phyloP scores from a whole-genome alignment of 1,139 yeast species.

The Taphrina communis region DNA sequence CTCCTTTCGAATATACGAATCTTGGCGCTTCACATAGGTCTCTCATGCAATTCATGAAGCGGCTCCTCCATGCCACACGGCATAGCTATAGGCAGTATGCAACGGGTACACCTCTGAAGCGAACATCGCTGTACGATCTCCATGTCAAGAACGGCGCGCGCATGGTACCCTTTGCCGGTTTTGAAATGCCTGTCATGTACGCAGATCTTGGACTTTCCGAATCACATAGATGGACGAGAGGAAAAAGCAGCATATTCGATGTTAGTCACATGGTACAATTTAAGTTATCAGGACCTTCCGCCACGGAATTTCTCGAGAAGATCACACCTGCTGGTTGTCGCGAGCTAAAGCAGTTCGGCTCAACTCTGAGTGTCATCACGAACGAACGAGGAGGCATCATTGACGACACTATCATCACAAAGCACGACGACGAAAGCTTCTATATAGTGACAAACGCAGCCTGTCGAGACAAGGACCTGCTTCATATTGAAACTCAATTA shows the following conservation, averaged over 20 bases:
- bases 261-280: constrained; percentile 81
- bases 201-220: constrained; percentile 79
- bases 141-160: constrained; percentile 82
- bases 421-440: constrained; percentile 74
- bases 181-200: constrained; percentile 90
- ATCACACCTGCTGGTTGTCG: constrained; percentile 84
- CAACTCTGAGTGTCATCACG: constrained; percentile 78
- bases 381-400: constrained; percentile 75
- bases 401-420: constrained; percentile 91
- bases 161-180: constrained; percentile 95
- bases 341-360: constrained; percentile 61
- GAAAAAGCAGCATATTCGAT: constrained; percentile 86
- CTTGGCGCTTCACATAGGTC: no score
- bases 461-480: constrained; percentile 78
- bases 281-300: constrained; percentile 66
- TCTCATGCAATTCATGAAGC: not conserved
- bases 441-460: constrained; percentile 98
- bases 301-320: constrained; percentile 72
- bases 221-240: constrained; percentile 92
- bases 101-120: constrained; percentile 50
- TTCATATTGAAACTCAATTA: constrained; percentile 65
- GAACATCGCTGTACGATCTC: constrained; percentile 82
- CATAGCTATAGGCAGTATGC: not conserved
- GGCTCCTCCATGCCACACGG: not conserved
- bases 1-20: no score